Evolutionary conservation across 805 yeast species (phyloP).

Genomic region (Henningerozyma blattae): DNA sequence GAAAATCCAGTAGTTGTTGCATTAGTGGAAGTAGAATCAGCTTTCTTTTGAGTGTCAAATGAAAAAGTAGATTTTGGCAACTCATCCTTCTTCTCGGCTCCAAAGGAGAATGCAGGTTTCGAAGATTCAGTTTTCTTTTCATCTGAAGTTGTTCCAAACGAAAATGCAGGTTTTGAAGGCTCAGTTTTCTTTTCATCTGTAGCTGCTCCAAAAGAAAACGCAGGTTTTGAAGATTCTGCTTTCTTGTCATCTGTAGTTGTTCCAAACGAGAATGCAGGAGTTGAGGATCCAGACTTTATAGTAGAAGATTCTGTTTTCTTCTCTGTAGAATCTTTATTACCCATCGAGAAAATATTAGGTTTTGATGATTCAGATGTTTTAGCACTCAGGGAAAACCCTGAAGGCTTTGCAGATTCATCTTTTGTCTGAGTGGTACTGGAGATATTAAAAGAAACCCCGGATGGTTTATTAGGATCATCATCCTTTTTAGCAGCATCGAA

Average conservation of each 20-base stretch:
- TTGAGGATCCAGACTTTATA: too few relatives aligned
- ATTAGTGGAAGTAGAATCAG: constrained; percentile 2
- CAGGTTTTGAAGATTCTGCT: too few relatives aligned
- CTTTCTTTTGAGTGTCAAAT: constrained; percentile 6
- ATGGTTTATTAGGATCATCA: constrained; percentile 6
- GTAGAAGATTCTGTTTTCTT: too few relatives aligned
- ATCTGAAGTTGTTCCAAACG: constrained; percentile 3
- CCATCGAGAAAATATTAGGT: too few relatives aligned
- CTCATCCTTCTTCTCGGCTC: constrained; percentile 4
- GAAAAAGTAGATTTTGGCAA: constrained; percentile 6
- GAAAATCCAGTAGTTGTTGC: background rate
- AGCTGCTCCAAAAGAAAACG: constrained; percentile 4
- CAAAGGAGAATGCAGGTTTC: constrained; percentile 11
- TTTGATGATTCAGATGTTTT: constrained; percentile 2
- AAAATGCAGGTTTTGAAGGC: constrained; percentile 7
- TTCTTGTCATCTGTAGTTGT: constrained; percentile 4
- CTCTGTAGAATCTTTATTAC: too few relatives aligned
- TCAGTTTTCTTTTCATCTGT: constrained; percentile 2
- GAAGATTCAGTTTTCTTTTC: constrained; percentile 4
- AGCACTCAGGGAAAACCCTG: constrained; percentile 21
- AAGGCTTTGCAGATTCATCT: constrained; percentile 4
- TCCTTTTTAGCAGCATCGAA: constrained; percentile 7
- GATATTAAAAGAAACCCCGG: background rate
- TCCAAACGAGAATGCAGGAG: constrained; percentile 7
- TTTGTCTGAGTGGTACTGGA: constrained; percentile 1